Base-by-base conservation (phyloP, 2,329 filamentous ascomycete genomes). In the Colletotrichum sp. region DNA sequence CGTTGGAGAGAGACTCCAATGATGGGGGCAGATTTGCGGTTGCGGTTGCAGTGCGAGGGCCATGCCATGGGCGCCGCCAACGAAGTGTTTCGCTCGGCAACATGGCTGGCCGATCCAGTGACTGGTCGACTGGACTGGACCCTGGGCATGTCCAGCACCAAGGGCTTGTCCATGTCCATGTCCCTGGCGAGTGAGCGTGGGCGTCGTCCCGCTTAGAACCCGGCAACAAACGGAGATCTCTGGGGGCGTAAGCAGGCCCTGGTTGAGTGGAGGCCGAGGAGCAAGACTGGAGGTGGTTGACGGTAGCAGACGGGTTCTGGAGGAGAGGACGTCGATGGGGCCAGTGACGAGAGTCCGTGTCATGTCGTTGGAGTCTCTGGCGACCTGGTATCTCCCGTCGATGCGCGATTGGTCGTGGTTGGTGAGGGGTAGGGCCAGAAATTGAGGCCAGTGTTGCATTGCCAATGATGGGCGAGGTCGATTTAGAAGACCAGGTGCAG, bases 171-270 rank as follows among this genome's bases (percentile, higher is more conserved):
- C 55, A 28, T 22, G 32, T 52, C 66, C 48, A 44, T 44, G 62
- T 44, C 22, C 62, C 34, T 64, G 48, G 44, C 65, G 44, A 67
- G 39, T 67, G 39, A 30, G 39, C 64, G 44, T 68, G n/a, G 32
- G 36, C 36, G 39, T 28, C n/a, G 68, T 60, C n/a, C 60, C 62
- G 72, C 70, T 22, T 32, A 15, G 55, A 62, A 32, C 66, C 73
- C 73, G 68, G 68, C 16, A 75, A 72, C 28, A 72, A 68, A 72
- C 69, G 69, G 73, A 68, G 73, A 72, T 72, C 73, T 36, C n/a
- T 64, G 62, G 63, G 63, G 72, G 57, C 67, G 44, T 15, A 52
- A n/a, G 63, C 55, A 28, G 63, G 62, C 15, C 44, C 8, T 63
- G 63, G 55, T 39, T 39, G 26, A 32, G 59, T 70, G 68, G 68